Evolutionary conservation across 306 rosid species (phyloP).

Genomic region (Pterocarpus santalinus): DNA sequence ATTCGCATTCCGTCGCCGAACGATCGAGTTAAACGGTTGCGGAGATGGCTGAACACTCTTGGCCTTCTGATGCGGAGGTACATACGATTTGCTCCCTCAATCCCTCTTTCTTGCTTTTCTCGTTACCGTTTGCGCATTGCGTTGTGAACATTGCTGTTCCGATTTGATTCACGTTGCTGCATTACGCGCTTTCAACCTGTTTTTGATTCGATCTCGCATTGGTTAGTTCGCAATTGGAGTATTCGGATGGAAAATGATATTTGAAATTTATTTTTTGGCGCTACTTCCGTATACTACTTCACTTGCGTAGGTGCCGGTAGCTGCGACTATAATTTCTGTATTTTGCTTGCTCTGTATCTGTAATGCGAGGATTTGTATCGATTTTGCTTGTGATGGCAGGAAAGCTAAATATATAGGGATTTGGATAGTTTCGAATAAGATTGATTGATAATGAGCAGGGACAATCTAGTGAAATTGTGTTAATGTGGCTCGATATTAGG

Average conservation of each 20-base stretch:
- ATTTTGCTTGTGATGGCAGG: neutral
- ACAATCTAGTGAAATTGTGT: neutral
- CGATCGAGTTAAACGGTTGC: neutral
- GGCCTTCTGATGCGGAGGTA: conserved; percentile 89
- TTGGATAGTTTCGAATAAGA: conserved; percentile 7
- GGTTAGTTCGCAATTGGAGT: neutral
- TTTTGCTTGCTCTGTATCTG: conserved; percentile 12
- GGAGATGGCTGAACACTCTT: conserved; percentile 59
- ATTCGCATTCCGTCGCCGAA: conserved; percentile 1
- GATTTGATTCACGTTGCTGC: conserved; percentile 10
- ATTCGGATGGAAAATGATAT: conserved; percentile 21
- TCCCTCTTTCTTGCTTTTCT: neutral
- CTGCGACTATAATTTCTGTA: neutral
- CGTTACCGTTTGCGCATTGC: neutral
- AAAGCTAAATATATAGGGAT: conserved; percentile 4
- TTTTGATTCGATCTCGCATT: conserved; percentile 17
- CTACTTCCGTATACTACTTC: neutral
- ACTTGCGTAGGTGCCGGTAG: neutral
- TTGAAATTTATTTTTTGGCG: neutral
- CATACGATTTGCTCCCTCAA: conserved; percentile 20
- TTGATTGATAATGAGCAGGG: conserved; percentile 27
- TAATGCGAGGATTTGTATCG: conserved; percentile 15
- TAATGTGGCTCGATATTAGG: neutral
- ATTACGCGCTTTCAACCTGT: neutral
- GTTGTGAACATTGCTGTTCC: neutral